phyloP scores from a whole-genome alignment of 257 asterid genomes.

The Nicotiana noctiflora region DNA sequence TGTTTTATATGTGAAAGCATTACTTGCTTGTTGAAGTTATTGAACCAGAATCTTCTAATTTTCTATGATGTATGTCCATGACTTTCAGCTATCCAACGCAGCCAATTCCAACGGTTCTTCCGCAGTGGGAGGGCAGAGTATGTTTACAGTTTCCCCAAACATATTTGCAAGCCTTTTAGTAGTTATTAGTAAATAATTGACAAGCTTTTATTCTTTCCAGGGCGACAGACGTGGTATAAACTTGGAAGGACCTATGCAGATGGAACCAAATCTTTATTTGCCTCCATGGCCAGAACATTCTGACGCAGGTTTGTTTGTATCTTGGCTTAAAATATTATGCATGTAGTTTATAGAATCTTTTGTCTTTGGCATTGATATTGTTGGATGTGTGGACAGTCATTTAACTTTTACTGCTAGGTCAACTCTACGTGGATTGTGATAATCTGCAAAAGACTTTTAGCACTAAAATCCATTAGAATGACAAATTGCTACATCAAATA shows the following conservation, averaged over 20 bases:
- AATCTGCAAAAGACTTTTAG: not conserved
- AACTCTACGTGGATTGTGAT: not conserved
- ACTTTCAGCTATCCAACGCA: constrained; percentile 25
- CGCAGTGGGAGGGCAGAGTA: constrained; percentile 18
- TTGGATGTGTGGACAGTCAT: not conserved
- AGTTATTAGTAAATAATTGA: not conserved
- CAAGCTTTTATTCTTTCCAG: constrained; percentile 17
- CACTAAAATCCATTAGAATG: not conserved
- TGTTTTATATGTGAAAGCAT: not conserved
- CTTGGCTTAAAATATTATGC: not conserved
- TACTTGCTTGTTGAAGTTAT: not conserved
- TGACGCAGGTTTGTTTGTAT: not conserved
- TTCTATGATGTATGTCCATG: not conserved
- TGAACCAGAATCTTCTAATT: constrained; percentile 5
- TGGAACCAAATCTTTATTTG: constrained; percentile 10
- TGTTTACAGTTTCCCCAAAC: constrained; percentile 5
- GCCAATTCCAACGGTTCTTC: not conserved
- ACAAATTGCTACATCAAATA: not conserved
- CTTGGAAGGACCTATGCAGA: constrained; percentile 5
- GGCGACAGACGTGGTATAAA: constrained; percentile 5
- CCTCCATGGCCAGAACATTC: not conserved
- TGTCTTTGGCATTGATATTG: not conserved
- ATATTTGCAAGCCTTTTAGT: not conserved
- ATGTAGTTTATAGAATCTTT: not conserved
- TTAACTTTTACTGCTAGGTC: not conserved